Base-by-base conservation (phyloP, 352 stramenopile genomes). In the Phytophthora kernoviae region DNA sequence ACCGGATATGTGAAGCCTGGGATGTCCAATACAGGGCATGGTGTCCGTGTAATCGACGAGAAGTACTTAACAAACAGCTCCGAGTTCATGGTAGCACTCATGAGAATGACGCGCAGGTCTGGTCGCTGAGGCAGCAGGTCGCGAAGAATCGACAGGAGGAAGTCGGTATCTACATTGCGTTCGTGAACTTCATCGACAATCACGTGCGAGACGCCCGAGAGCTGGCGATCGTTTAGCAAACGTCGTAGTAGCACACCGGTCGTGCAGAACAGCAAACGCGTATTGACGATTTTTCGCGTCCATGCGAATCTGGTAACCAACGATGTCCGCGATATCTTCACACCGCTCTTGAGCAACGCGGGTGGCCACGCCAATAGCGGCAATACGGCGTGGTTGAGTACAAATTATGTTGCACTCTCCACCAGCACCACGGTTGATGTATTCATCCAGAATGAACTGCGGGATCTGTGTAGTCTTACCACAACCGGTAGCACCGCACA, bases 131-230 rank as follows among this genome's bases (percentile, higher is more conserved):
- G 81, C 15, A 96, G 54, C 58, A 94, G 42, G 32, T 93, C 85
- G 4, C 91, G 84, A 10, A 99, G 68, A 63, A 99, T 89, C 18
- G 96, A 93, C 17, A 99, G 79, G 21, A 99, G 70, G 39, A 99
- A 97, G 62, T 99, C 96, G 15, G 89, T 98, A 72, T 99, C 96
- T 15, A 99, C 82, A 53, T 97, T 96, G 30, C 97, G 82, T 63
- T 99, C 98, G 68, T 99, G 96, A 18, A 99, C 96, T 75, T 99
- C 97, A 75, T 99, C 98, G n/a, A 99, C 91, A 45, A 99, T 91
- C 52, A 99, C 87, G 66, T 99, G 97, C 14, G 94, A 97, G 15
- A 99, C 84, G 26, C 80, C 87, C 7, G 91, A 73, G 0, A 98
- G 75, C 42, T 78, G 71, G 1, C 83, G 84, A 60, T 98, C 97